Conservation (phyloP, 2,329 filamentous ascomycete species). For the Clonostachys sp. region DNA sequence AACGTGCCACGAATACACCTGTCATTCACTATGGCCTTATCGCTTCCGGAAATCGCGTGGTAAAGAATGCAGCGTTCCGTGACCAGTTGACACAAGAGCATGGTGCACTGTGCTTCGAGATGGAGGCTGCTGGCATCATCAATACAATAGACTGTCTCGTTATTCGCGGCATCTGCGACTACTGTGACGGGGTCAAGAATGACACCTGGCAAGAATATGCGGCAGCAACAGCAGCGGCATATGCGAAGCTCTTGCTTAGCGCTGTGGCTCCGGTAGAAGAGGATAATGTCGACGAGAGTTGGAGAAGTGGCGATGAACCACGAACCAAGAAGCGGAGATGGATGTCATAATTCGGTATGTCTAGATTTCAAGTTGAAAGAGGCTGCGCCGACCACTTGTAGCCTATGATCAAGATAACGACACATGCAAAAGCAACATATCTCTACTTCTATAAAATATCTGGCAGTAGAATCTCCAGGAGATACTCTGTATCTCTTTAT, state of each 20-base stretch:
- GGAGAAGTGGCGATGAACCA: too few relatives aligned
- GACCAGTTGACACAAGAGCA: background rate
- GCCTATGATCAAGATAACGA: too few relatives aligned
- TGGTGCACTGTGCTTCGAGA: background rate
- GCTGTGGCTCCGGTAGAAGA: background rate
- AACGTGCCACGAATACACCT: conserved; percentile 9
- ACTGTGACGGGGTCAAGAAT: conserved; percentile 27
- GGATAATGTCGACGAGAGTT: too few relatives aligned
- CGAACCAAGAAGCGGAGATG: too few relatives aligned
- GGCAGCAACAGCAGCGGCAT: conserved; percentile 19
- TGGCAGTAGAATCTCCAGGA: too few relatives aligned
- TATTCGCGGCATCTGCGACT: conserved; percentile 27
- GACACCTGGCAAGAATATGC: conserved; percentile 25
- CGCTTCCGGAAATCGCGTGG: conserved; percentile 4
- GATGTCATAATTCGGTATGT: too few relatives aligned
- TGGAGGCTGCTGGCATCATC: background rate
- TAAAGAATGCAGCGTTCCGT: conserved; percentile 1
- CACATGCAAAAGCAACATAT: too few relatives aligned
- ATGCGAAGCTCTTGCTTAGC: conserved; percentile 1
- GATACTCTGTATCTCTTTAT: too few relatives aligned
- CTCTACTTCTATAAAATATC: too few relatives aligned
- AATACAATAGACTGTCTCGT: conserved; percentile 13
- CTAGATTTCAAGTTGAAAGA: too few relatives aligned
- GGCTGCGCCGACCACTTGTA: too few relatives aligned
- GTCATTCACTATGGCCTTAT: conserved; percentile 7